Base-by-base conservation (phyloP, 139 green algal genomes). In the Pseudopediastrum boryanum region DNA sequence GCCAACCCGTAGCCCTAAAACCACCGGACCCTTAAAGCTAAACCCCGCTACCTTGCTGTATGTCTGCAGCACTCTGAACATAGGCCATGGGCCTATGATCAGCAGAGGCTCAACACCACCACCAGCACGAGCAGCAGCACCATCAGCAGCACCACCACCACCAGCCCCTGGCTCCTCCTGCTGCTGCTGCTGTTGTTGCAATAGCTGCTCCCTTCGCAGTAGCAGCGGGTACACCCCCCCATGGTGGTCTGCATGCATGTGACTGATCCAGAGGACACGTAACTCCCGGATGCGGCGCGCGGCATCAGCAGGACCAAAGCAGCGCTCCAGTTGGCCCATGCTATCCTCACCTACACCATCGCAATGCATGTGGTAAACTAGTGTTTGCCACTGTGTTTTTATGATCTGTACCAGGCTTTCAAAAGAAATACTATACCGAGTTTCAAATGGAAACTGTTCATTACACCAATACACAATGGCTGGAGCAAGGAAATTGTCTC, bases 231-330 rank as follows among this genome's bases (percentile, higher is more conserved):
- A 88, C 74, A 99, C 80, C 6, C 95, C 96, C 2, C 93, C 90
- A 81, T 99, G 96, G 85, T 99, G 96, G 84, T 99, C 96, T 2
- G 96, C 96, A 68, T 99, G 96, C 79, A 98, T 97, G 88, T 99
- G 96, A 33, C 86, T 96, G 36, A 99, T 89, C 94, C 94, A 98
- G 12, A 98, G 71, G 3, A 59, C 80, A 31, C 61, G 19, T 66
- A 87, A 72, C 54, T 76, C 48, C 31, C 38, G 16, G 12, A 91
- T 59, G 1, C 82, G 71, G 33, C 42, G 69, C 73, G 82, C 74
- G 19, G 84, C 79, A 1, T 86, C 82, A 6, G 44, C 72, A 1
- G 44, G 8, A 3, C 94, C 93, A 64, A 90, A 94, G 31, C 84
- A 86, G 3, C 91, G 89, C 52, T 87, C 82, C 54, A 99, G 81